These are phyloP conservation scores for Mariannaea elegans DNA, from an alignment of 2,329 filamentous ascomycete genomes.

Conservation along the genomic window DNA sequence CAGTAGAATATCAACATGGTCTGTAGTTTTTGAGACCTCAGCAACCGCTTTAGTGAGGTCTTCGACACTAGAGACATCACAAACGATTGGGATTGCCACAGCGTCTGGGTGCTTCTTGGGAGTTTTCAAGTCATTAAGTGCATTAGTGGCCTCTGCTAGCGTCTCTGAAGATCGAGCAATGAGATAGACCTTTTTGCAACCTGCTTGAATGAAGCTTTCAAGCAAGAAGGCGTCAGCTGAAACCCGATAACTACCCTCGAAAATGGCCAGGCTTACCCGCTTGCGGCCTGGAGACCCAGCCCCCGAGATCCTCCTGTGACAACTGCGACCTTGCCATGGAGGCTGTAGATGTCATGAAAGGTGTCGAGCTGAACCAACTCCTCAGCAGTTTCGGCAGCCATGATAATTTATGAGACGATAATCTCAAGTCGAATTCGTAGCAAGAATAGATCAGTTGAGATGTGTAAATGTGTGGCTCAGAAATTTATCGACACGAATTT, in stretches of 20 bases:
- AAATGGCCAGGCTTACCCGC: background rate
- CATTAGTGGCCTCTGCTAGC: background rate
- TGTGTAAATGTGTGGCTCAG: no score
- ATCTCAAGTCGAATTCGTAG: no score
- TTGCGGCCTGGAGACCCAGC: background rate
- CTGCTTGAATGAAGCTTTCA: conserved; percentile 1
- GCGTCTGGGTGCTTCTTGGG: background rate
- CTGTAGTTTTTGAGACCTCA: conserved; percentile 2
- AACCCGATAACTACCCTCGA: no score
- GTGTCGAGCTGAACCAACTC: background rate
- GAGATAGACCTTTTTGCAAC: background rate
- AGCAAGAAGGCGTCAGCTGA: background rate
- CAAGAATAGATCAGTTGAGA: no score
- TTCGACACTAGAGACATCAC: background rate
- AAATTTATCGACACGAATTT: no score
- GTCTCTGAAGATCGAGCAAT: background rate
- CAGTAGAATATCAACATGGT: conserved; percentile 1
- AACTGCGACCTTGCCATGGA: background rate
- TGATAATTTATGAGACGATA: background rate
- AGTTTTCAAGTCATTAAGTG: background rate
- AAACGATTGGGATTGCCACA: background rate
- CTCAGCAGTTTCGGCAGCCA: background rate
- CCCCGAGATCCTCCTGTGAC: background rate
- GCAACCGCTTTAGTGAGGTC: background rate
- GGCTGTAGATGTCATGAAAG: conserved; percentile 2